These are phyloP conservation scores for Pseudocercospora ulei DNA, from an alignment of 2,329 filamentous ascomycete species.

Conservation along the genomic window DNA sequence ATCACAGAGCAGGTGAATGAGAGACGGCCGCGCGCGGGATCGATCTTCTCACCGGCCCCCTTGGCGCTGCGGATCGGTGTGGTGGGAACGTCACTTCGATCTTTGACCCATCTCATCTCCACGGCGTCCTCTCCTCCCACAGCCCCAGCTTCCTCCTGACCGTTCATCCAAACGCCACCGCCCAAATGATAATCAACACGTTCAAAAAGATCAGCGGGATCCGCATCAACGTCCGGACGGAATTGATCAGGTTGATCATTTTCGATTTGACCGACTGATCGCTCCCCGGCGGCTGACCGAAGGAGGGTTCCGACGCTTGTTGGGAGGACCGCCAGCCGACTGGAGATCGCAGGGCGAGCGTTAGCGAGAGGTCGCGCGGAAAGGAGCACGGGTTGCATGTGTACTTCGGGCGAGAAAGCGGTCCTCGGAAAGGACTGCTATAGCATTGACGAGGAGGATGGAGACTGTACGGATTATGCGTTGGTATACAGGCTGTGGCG, in stretches of 20 bases:
- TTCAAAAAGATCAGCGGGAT: slow-evolving; percentile 81
- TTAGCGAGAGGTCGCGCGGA: not conserved
- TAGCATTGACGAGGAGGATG: slow-evolving; percentile 83
- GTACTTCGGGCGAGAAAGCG: slow-evolving; percentile 76
- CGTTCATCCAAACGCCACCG: slow-evolving; percentile 33
- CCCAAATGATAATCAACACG: slow-evolving; percentile 64
- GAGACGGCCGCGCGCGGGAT: no score
- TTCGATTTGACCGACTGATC: slow-evolving; percentile 77
- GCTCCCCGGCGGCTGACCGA: slow-evolving; percentile 63
- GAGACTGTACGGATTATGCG: no score
- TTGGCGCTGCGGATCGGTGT: no score
- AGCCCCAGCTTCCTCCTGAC: no score
- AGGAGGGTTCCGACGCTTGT: slow-evolving; percentile 59
- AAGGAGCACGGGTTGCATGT: slow-evolving; percentile 24
- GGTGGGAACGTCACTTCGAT: no score
- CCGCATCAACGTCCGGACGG: slow-evolving; percentile 83
- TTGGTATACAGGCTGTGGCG: no score
- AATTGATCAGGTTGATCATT: slow-evolving; percentile 79
- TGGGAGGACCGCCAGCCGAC: slow-evolving; percentile 65
- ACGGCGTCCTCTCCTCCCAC: no score
- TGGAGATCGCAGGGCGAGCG: slow-evolving; percentile 34
- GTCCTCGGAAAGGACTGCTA: slow-evolving; percentile 89
- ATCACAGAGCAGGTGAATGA: no score
- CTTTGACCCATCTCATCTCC: no score
- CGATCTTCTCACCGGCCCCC: no score